Evolutionary conservation across 2,329 filamentous ascomycete genomes (phyloP).

Genomic region (Nemania sp.): DNA sequence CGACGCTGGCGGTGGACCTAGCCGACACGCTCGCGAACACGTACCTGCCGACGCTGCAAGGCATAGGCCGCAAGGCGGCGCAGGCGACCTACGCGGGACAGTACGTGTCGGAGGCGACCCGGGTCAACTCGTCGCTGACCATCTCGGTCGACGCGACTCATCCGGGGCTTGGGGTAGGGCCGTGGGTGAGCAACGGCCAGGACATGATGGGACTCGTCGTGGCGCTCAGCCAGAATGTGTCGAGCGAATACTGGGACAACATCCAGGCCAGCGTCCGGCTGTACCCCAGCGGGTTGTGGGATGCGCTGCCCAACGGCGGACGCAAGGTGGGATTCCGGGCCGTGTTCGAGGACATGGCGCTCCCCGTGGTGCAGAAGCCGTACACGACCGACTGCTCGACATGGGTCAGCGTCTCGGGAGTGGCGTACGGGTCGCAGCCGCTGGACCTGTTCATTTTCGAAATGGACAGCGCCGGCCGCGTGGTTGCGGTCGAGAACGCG

Average conservation of each 20-base stretch:
- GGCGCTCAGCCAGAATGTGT: constrained; percentile 31
- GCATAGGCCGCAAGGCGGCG: constrained; percentile 37
- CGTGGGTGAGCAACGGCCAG: constrained; percentile 44
- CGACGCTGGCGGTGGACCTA: constrained; percentile 36
- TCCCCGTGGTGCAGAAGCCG: constrained; percentile 24
- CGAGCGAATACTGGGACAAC: constrained; percentile 26
- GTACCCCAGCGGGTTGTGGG: constrained; percentile 42
- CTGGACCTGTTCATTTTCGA: constrained; percentile 40
- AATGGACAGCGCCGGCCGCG: constrained; percentile 31
- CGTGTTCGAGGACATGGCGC: constrained; percentile 40
- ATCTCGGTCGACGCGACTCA: constrained; percentile 35
- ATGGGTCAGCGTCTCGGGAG: constrained; percentile 34
- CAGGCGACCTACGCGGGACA: constrained; percentile 35
- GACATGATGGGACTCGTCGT: constrained; percentile 38
- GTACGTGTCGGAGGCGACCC: constrained; percentile 30
- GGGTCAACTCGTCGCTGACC: constrained; percentile 40
- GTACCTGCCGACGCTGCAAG: constrained; percentile 39
- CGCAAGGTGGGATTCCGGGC: constrained; percentile 42
- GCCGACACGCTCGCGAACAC: constrained; percentile 40
- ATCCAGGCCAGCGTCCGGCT: constrained; percentile 38
- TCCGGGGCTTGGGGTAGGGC: constrained; percentile 38
- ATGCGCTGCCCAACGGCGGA: constrained; percentile 31
- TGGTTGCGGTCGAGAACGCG: constrained; percentile 36
- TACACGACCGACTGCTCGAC: constrained; percentile 37
- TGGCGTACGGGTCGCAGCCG: constrained; percentile 37